These are phyloP conservation scores for Cladosporium sp. DNA, from an alignment of 2,329 filamentous ascomycete species.

Conservation along the genomic window DNA sequence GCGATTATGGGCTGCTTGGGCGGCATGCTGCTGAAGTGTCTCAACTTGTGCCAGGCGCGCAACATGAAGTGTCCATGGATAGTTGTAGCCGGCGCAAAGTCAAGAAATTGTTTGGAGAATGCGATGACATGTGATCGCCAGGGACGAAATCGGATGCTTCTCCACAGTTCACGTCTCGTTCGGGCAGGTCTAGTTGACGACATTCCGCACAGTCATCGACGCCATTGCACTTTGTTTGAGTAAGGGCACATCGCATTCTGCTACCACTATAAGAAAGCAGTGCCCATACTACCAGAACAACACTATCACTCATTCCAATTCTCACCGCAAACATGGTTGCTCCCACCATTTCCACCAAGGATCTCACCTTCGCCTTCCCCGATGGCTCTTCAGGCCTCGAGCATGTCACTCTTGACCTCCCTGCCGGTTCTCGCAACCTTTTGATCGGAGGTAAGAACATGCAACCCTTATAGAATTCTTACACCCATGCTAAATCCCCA, in stretches of 20 bases:
- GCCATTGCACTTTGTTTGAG: neutral
- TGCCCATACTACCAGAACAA: neutral
- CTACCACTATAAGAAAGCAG: neutral
- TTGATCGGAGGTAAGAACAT: conserved; percentile 72
- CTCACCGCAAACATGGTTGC: conserved; percentile 29
- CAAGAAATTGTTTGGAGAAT: neutral
- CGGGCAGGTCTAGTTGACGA: conserved; percentile 1
- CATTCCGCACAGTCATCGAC: conserved; percentile 11
- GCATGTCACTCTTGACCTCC: conserved; percentile 73
- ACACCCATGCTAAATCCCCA: conserved; percentile 33
- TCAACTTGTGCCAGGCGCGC: neutral
- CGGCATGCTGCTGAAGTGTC: conserved; percentile 9
- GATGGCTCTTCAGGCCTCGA: conserved; percentile 78
- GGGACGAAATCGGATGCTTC: neutral
- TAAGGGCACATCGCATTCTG: neutral
- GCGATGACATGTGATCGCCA: conserved; percentile 3
- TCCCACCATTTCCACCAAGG: conserved; percentile 69
- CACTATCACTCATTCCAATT: neutral
- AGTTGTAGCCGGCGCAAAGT: neutral
- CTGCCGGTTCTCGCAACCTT: conserved; percentile 80
- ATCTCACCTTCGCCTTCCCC: conserved; percentile 85
- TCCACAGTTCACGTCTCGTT: conserved; percentile 1
- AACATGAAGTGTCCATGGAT: neutral
- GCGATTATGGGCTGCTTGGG: conserved; percentile 65
- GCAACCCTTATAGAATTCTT: conserved; percentile 7